Percentiles rank a stretch among this genome's conserved stretches.
Conservation (phyloP, 352 stramenopile genomes). For the Phytophthora sp. region DNA sequence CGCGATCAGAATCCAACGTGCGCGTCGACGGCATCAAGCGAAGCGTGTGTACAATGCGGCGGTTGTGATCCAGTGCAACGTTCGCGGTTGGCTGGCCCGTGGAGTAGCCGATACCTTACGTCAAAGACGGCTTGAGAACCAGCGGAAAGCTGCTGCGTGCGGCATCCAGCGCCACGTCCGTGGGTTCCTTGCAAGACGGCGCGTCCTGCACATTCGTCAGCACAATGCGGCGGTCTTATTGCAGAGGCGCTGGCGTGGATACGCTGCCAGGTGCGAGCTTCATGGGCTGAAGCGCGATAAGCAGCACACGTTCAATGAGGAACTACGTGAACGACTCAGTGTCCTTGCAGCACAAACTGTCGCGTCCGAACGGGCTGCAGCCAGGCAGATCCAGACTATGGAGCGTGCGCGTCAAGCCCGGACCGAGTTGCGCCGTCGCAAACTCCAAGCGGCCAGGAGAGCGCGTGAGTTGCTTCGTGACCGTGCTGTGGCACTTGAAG, state of each 20-base stretch:
- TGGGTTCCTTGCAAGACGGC: constrained; percentile 34
- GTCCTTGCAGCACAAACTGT: constrained; percentile 24
- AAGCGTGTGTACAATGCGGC: constrained; percentile 37
- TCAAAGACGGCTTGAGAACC: constrained; percentile 22
- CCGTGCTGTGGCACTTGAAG: constrained; percentile 24
- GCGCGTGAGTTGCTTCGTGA: constrained; percentile 18
- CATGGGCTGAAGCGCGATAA: constrained; percentile 12
- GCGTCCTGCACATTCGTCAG: constrained; percentile 19
- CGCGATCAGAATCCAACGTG: constrained; percentile 50
- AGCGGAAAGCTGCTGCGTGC: constrained; percentile 31
- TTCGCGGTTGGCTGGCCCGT: constrained; percentile 35
- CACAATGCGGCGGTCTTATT: constrained; percentile 30
- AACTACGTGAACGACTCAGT: constrained; percentile 13
- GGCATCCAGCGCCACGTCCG: constrained; percentile 50
- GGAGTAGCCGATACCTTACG: constrained; percentile 12
- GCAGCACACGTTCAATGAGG: constrained; percentile 8
- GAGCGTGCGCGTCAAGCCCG: constrained; percentile 32
- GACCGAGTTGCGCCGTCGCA: constrained; percentile 21
- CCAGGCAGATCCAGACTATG: constrained; percentile 40
- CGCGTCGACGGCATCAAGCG: constrained; percentile 33
- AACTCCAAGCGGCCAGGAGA: constrained; percentile 25
- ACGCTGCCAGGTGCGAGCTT: constrained; percentile 27
- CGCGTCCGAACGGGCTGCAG: constrained; percentile 30
- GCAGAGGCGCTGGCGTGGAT: constrained; percentile 45
- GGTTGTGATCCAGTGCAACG: constrained; percentile 45